These are phyloP conservation scores for Cyclotella kingstonii DNA, from an alignment of 108 stramenopile genomes.

Conservation along the genomic window DNA sequence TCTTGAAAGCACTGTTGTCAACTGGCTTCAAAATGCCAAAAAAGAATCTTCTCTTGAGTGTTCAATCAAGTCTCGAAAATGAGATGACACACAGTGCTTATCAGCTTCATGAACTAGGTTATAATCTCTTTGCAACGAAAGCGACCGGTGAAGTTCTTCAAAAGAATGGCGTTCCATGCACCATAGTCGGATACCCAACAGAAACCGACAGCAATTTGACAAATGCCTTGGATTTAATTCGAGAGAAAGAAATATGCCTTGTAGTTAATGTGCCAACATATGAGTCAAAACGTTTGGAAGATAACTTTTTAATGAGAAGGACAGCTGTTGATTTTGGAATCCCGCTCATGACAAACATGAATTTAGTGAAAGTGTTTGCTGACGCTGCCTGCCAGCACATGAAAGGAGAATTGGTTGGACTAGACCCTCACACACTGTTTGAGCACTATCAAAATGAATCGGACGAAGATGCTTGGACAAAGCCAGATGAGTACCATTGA, in stretches of 20 bases:
- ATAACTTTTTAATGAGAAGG: constrained; percentile 93
- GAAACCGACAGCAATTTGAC: constrained; percentile 55
- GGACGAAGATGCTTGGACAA: constrained; percentile 73
- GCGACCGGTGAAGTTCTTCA: constrained; percentile 81
- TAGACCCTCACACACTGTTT: constrained; percentile 71
- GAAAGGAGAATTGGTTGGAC: constrained; percentile 55
- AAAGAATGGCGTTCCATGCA: constrained; percentile 85
- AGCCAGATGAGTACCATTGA: constrained; percentile 78
- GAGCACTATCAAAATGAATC: constrained; percentile 75
- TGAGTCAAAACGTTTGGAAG: constrained; percentile 78
- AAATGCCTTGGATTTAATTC: constrained; percentile 78
- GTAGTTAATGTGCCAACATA: constrained; percentile 94
- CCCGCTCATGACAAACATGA: constrained; percentile 93
- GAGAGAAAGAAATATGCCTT: constrained; percentile 79
- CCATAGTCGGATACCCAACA: constrained; percentile 80
- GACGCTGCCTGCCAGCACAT: constrained; percentile 70
- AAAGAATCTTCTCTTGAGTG: constrained; percentile 88
- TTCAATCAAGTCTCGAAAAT: constrained; percentile 79
- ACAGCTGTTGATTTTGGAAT: constrained; percentile 95
- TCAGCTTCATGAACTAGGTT: constrained; percentile 88
- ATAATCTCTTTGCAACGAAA: constrained; percentile 88
- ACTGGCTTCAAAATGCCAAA: constrained; percentile 95
- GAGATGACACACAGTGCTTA: constrained; percentile 84
- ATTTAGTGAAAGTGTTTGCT: constrained; percentile 86
- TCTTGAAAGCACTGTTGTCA: constrained; percentile 93